Evolutionary conservation across 441 rosid genomes (phyloP).

Genomic region (Sinapis alba): DNA sequence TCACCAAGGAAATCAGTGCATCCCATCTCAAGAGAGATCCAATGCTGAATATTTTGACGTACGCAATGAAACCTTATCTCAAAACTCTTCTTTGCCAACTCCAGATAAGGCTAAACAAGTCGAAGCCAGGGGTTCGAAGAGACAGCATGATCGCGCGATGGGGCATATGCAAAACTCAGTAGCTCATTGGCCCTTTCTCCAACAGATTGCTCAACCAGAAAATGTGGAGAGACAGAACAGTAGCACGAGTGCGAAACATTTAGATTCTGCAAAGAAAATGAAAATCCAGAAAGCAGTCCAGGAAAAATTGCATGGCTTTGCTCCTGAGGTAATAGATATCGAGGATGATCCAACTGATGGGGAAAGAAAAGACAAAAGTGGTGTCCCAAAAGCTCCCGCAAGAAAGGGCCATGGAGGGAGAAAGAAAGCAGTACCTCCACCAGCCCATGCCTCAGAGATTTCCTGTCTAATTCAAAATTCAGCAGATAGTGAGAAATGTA

Average conservation of each 20-base stretch:
- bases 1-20: slow-evolving; percentile 41
- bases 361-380: slow-evolving; percentile 31
- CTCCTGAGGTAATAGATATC: slow-evolving; percentile 35
- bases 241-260: slow-evolving; percentile 26
- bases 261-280: slow-evolving; percentile 52
- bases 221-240: slow-evolving; percentile 38
- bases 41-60: slow-evolving; percentile 37
- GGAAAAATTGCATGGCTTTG: slow-evolving; percentile 34
- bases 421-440: slow-evolving; percentile 35
- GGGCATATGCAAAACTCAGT: slow-evolving; percentile 44
- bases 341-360: slow-evolving; percentile 43
- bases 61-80: slow-evolving; percentile 41
- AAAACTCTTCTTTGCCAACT: slow-evolving; percentile 40
- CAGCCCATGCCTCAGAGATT: slow-evolving; percentile 26
- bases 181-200: slow-evolving; percentile 41
- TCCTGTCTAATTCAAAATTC: slow-evolving; percentile 38
- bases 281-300: slow-evolving; percentile 47
- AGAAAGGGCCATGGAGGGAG: slow-evolving; percentile 38
- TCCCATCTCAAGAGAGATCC: slow-evolving; percentile 37
- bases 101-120: slow-evolving; percentile 34
- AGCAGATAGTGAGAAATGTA: slow-evolving; percentile 34
- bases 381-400: slow-evolving; percentile 44
- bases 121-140: slow-evolving; percentile 56
- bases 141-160: slow-evolving; percentile 44
- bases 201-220: slow-evolving; percentile 42